Conservation (phyloP, 2,329 filamentous ascomycete species). For the Penicillium concentricum region DNA sequence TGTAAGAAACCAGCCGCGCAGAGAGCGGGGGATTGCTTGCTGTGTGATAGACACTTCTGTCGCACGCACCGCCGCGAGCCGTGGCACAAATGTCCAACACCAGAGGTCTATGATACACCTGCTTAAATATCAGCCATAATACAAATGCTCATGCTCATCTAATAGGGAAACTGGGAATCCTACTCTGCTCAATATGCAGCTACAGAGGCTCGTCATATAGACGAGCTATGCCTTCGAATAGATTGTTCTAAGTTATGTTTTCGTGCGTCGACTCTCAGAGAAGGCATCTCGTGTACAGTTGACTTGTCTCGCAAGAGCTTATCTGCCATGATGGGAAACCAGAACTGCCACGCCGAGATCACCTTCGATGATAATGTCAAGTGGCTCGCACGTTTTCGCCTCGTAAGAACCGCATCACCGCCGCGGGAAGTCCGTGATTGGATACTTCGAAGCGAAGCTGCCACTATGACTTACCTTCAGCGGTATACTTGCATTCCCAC, state of each 20-base stretch:
- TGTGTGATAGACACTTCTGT: conserved; percentile 5
- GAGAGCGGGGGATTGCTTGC: conserved; percentile 5
- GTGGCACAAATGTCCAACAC: not conserved
- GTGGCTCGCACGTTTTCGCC: conserved; percentile 5
- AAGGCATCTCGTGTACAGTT: not conserved
- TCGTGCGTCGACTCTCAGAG: not conserved
- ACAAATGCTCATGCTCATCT: not conserved
- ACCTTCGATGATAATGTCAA: conserved; percentile 3
- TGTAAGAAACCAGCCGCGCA: conserved; percentile 2
- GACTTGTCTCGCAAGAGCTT: conserved; percentile 2
- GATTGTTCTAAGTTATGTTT: not conserved
- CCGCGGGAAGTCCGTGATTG: conserved; percentile 3
- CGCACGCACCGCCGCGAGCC: conserved; percentile 1
- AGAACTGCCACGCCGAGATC: conserved; percentile 6
- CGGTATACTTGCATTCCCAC: conserved; percentile 2
- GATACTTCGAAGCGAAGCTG: conserved; percentile 8
- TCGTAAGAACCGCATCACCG: not conserved
- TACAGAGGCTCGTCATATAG: conserved; percentile 4
- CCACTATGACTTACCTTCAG: conserved; percentile 5
- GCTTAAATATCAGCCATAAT: not conserved
- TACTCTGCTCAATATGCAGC: conserved; percentile 6
- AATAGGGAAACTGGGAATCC: conserved; percentile 2
- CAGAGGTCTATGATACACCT: not conserved
- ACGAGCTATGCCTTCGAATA: conserved; percentile 2
- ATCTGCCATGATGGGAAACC: conserved; percentile 4